phyloP scores from a whole-genome alignment of 2,329 filamentous ascomycete genomes.

The Nemania abortiva region DNA sequence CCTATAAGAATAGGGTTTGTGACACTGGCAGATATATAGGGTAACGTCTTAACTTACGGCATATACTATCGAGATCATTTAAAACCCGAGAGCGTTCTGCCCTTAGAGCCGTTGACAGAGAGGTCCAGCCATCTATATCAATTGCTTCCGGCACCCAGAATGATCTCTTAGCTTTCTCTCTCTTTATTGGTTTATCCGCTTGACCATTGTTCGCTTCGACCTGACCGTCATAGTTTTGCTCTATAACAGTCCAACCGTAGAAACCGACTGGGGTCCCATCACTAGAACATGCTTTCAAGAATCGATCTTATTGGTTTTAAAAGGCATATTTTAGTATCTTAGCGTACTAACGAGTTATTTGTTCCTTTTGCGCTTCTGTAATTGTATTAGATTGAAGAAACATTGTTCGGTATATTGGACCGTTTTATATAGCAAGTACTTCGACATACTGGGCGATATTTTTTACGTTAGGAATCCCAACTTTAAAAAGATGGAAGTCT shows the following conservation, averaged over 20 bases:
- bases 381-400: constrained; percentile 37
- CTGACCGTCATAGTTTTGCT: constrained; percentile 29
- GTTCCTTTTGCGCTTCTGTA: constrained; percentile 35
- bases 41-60: constrained; percentile 36
- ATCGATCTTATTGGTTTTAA: constrained; percentile 28
- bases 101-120: constrained; percentile 35
- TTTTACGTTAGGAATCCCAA: constrained; percentile 34
- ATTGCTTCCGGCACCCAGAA: constrained; percentile 31
- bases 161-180: constrained; percentile 32
- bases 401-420: constrained; percentile 39
- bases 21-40: constrained; percentile 12
- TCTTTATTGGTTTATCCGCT: constrained; percentile 28
- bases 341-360: constrained; percentile 38
- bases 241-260: constrained; percentile 40
- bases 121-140: constrained; percentile 35
- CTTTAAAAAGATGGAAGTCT: constrained; percentile 34
- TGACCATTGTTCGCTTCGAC: no score
- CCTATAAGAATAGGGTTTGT: no score
- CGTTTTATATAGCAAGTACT: constrained; percentile 37
- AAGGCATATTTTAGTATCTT: constrained; percentile 40
- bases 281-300: constrained; percentile 37
- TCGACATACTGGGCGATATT: constrained; percentile 33
- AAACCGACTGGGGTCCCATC: constrained; percentile 37
- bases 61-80: constrained; percentile 37
- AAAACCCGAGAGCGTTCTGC: constrained; percentile 35